A percentile compares a stretch with the other conserved stretches of the same genome.
Conservation (phyloP, 257 asterid genomes). For the Linderniella brevidens region DNA sequence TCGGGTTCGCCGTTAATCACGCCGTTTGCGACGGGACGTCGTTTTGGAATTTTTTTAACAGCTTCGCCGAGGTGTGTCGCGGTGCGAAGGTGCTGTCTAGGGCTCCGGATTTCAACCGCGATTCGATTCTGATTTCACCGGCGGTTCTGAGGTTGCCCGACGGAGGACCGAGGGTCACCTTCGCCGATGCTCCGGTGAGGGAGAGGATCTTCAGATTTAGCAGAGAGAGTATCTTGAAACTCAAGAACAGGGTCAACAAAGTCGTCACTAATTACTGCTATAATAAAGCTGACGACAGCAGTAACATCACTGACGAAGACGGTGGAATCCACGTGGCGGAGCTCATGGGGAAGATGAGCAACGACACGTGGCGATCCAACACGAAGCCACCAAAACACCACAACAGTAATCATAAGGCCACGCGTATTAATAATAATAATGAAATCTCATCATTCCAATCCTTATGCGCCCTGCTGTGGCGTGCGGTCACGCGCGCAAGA, state of each 20-base stretch:
- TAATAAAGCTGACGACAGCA: no score
- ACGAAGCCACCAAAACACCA: conserved; percentile 7
- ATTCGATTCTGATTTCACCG: conserved; percentile 38
- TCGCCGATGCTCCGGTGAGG: conserved; percentile 33
- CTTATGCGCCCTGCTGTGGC: conserved; percentile 41
- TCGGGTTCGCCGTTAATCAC: no score
- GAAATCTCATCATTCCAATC: conserved; percentile 59
- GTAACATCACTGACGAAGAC: conserved; percentile 11
- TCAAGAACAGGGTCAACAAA: conserved; percentile 27
- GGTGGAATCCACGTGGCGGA: conserved; percentile 25
- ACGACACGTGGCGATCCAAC: conserved; percentile 15
- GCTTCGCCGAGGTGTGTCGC: conserved; percentile 20
- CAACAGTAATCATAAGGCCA: no score
- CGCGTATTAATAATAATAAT: no score
- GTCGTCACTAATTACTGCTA: no score
- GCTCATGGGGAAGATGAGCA: conserved; percentile 44
- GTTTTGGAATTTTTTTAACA: conserved; percentile 33
- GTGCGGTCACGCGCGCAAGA: conserved; percentile 43
- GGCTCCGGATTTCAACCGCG: conserved; percentile 44
- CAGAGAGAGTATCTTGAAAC: conserved; percentile 39
- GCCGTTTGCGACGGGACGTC: no score
- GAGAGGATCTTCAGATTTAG: conserved; percentile 56
- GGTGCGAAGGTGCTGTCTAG: conserved; percentile 15
- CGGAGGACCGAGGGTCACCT: conserved; percentile 44
- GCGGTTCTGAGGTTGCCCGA: conserved; percentile 35